Evolutionary conservation across 352 stramenopile genomes (phyloP), one percentile per base, ranked within the genome.

Genomic region (Phytopythium litorale): DNA sequence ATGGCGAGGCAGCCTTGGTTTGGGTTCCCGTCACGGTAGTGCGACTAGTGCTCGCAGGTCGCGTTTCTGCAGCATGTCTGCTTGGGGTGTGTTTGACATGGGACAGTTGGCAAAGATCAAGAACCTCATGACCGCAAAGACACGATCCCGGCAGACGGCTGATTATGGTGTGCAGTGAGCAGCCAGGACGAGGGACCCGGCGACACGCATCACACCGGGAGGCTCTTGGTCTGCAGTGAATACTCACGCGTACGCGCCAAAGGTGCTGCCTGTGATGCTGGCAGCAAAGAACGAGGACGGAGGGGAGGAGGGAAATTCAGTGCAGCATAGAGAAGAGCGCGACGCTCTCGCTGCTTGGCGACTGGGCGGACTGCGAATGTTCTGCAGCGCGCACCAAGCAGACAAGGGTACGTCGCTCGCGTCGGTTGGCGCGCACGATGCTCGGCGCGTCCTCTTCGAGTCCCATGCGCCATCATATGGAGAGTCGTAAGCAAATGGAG

Each of bases 61-160:
- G 25, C 25, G 25, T 40, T 40, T 40, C 35, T 40, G 35, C 8
- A 40, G 35, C 35, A 40, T 56, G 16, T 58, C 52, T 18, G 52
- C 52, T 58, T 58, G 51, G 51, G 23, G 52, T 43, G 52, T 58
- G 52, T 58, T 58, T 58, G 52, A 58, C 52, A 32, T 58, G 52
- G 21, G n/a, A 32, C 52, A 32, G 3, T 32, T 32, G 28, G 28
- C 28, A 4, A 32, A 32, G 30, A 9, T 56, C 32, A 28, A 19
- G 15, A 56, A 25, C 19, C 28, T 58, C 52, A 58, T 30, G 33
- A 58, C 33, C 33, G 33, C 52, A 58, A 46, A 58, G 52, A 43
- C 32, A 58, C 52, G 52, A 13, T 40, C 9, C 49, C 33, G n/a
- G n/a, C n/a, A 21, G 4, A 23, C 4, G 15, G 48, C n/a, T 40